Conservation (phyloP, 2,329 filamentous ascomycete species). For the Colletotrichum brevisporum region DNA sequence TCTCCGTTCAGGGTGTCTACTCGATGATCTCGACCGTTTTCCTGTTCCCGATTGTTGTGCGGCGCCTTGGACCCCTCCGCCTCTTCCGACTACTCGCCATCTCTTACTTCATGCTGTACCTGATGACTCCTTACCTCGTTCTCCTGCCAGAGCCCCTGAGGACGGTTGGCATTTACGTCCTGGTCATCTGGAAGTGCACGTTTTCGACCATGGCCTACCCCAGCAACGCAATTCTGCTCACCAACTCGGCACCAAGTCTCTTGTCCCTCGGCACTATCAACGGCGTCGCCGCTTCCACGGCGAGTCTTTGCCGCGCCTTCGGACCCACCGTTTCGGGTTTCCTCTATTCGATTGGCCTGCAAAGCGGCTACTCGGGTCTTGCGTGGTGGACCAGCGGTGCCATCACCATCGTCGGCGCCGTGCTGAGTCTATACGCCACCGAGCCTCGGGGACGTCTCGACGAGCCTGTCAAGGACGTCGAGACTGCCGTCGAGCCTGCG, state of each 20-base stretch:
- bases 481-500: constrained; percentile 50
- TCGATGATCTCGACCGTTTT: constrained; percentile 90
- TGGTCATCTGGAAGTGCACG: constrained; percentile 93
- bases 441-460: constrained; percentile 68
- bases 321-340: constrained; percentile 90
- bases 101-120: constrained; percentile 89
- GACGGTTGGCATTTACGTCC: constrained; percentile 80
- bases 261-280: constrained; percentile 93
- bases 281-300: constrained; percentile 90
- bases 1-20: constrained; percentile 90
- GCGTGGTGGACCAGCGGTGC: constrained; percentile 93
- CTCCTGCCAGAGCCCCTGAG: constrained; percentile 81
- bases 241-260: constrained; percentile 87
- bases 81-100: constrained; percentile 87
- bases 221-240: constrained; percentile 88
- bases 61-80: constrained; percentile 81
- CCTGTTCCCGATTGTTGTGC: constrained; percentile 84
- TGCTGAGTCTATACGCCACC: constrained; percentile 82
- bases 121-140: constrained; percentile 89
- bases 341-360: constrained; percentile 84
- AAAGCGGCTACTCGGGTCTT: constrained; percentile 86
- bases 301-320: constrained; percentile 88
- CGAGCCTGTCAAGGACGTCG: constrained; percentile 57
- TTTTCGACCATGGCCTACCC: constrained; percentile 94
- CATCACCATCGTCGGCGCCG: constrained; percentile 81